Base-by-base conservation (phyloP, 2,329 filamentous ascomycete species). In the Talaromyces pinophilus region DNA sequence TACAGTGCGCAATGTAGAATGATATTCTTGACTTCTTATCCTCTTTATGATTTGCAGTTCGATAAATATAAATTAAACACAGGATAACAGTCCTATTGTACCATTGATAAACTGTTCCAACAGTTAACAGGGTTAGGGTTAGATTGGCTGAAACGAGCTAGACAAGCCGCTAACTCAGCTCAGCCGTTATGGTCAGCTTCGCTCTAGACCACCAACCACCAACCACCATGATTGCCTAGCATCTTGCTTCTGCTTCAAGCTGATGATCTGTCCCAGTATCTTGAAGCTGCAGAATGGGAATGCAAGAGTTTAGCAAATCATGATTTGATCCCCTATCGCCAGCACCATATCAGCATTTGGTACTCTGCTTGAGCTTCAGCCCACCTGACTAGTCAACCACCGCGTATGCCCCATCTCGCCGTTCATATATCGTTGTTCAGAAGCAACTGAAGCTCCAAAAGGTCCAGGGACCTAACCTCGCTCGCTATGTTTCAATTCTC, bases 401-500 rank as follows among this genome's bases (percentile, higher is more conserved):
- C 22, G 22, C 19, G 22, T 28, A 60, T 46, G 57, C 57, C 46
- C 46, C 33, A 38, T 25, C 54, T 22, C n/a, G 33, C 30, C 25
- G 5, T 17, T 22, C 30, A 10, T 33, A 57, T 25, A 40, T 8
- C 15, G 30, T 55, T 19, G 4, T 11, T 33, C 5, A 35, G 22
- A 35, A 10, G 10, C 17, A 35, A 3, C n/a, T 35, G 52, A 42
- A 35, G 33, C 13, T 33, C 35, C 44, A 15, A 30, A 60, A 60
- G 57, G 33, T 25, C 30, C 54, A 33, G 30, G 7, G 15, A 46
- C 22, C 3, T 38, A 10, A 35, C 33, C 30, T 6, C 57, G 8
- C 33, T 44, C 57, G 38, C 35, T 46, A 72, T 88, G 86, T 87
- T 88, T 77, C 85, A 86, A 78, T 82, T 90, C 78, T 85, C 91